Conservation (phyloP, 306 rosid genomes). For the Fragaria ananassa region DNA sequence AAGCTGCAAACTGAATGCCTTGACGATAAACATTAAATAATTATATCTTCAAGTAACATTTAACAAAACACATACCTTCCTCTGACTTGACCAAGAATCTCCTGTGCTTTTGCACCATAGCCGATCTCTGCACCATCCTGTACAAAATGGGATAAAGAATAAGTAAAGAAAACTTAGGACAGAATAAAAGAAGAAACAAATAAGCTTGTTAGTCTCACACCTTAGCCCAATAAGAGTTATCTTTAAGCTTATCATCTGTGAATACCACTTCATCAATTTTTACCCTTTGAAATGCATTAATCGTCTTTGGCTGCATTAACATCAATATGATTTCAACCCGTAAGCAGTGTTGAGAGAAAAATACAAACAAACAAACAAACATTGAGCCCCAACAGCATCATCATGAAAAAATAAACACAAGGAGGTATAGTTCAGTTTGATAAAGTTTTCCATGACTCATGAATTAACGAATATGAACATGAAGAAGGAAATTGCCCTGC, state of each 20-base stretch:
- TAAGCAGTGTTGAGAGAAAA: not conserved
- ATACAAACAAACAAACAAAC: not conserved
- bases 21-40: not conserved
- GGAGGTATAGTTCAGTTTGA: not conserved
- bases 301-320: conserved; percentile 60
- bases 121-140: conserved; percentile 90
- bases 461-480: not conserved
- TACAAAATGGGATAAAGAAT: conserved; percentile 19
- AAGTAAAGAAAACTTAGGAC: conserved; percentile 5
- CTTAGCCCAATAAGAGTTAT: conserved; percentile 98
- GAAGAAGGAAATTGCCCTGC: not conserved
- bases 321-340: conserved; percentile 4
- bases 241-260: conserved; percentile 68
- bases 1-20: not conserved
- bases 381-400: not conserved
- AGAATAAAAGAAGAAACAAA: conserved; percentile 4
- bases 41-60: not conserved
- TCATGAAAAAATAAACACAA: not conserved
- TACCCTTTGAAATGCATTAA: conserved; percentile 73
- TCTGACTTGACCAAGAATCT: conserved; percentile 86
- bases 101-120: conserved; percentile 97
- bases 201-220: conserved; percentile 37
- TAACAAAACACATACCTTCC: conserved; percentile 60
- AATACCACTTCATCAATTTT: conserved; percentile 55
- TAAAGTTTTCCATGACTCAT: not conserved